A percentile compares a stretch with the other conserved stretches of the same genome.
Conservation (phyloP, 768 basidiomycete species). For the Hemileccinum rubropunctum region DNA sequence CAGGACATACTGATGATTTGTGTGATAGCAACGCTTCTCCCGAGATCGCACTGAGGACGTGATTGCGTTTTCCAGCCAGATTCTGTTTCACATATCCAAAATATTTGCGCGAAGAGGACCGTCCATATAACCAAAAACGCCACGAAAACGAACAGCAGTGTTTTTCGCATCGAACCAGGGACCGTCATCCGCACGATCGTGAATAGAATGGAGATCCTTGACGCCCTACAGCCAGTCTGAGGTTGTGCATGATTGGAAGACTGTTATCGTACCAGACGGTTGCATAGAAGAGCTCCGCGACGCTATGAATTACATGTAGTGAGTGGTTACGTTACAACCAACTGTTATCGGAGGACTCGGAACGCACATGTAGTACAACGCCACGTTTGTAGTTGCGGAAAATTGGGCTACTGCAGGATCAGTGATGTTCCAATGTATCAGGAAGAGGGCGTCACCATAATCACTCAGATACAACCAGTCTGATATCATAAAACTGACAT, state of each 20-base stretch:
- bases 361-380: conserved; percentile 5
- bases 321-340: background rate
- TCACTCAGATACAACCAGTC: conserved; percentile 4
- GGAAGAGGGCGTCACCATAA: background rate
- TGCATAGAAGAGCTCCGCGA: conserved; percentile 6
- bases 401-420: background rate
- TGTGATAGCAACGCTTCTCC: background rate
- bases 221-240: background rate
- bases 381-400: background rate
- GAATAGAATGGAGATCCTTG: conserved; percentile 3
- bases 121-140: background rate
- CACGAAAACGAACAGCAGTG: background rate
- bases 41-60: background rate
- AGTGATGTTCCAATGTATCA: background rate
- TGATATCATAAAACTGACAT: background rate
- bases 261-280: background rate
- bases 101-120: conserved; percentile 6
- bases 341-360: background rate
- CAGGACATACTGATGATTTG: background rate
- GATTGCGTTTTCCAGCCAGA: background rate
- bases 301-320: background rate
- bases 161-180: background rate
- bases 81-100: conserved; percentile 4
- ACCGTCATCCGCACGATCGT: conserved; percentile 2
- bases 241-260: background rate